Base-by-base conservation (phyloP, 108 stramenopile species). In the Fragilaria radians region DNA sequence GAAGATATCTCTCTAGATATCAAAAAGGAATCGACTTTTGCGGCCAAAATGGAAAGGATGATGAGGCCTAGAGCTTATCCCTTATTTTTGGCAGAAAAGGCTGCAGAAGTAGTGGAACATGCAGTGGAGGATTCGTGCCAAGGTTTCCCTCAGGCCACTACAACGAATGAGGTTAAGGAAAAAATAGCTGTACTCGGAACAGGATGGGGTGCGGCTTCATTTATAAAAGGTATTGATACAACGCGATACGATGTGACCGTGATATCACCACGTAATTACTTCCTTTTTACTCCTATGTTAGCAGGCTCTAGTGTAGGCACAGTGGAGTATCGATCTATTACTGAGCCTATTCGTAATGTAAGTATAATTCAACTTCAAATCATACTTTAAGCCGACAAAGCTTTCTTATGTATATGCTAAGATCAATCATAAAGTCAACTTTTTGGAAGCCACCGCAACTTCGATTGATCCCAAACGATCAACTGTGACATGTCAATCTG, bases 261-360 rank as follows among this genome's bases (percentile, higher is more conserved):
- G 21, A 76, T 97, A 22, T 86, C 86, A 33, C 96, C 96, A 0
- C 59, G 96, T 23, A 95, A 97, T 55, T 91, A 90, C 63, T 95
- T 97, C 59, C 72, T 96, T 5, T 96, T 96, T 64, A 97, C 96
- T 0, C 96, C 96, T 52, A 96, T 97, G 96, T 71, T 97, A 28
- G 95, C 96, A n/a, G 94, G 93, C 21, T 85, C 92, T 7, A 79
- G 80, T 45, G 95, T 93, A 26, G 97, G 97, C 2, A 94, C 95
- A 0, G 95, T 97, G 28, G 96, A 97, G 45, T 95, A 71, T 73
- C 61, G 83, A 57, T 85, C 79, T 63, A 97, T 97, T 66, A 89
- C 83, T 0, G 89, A 95, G 66, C 87, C 95, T 19, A 77, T 97
- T 59, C 91, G 96, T n/a, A 71, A 83, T 77, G 76, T 83, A 48